Evolutionary conservation across 1,284 basidiomycete species (phyloP), one percentile per base, ranked within the genome.

Genomic region (Naganishia albida): DNA sequence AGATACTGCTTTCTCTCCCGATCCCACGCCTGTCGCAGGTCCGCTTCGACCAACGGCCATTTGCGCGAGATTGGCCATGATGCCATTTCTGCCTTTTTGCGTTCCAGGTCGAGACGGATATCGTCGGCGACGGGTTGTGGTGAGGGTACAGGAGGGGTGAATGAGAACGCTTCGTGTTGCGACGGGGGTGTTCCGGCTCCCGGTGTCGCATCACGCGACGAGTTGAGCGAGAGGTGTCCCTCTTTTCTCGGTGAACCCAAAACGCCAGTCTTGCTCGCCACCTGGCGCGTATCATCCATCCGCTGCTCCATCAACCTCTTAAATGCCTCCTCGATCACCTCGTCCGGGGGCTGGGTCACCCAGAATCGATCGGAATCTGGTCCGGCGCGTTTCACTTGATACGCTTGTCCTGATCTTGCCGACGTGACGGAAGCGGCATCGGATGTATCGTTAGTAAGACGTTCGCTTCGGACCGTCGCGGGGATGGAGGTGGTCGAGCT

Each of bases 221-320:
- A 60, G 16, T 38, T 50, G n/a, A 60, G 34, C 23, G 57, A 60
- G 15, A 39, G 34, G 25, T 60, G 57, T 15, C 57, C 57, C 10
- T 60, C 57, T 26, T 60, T 60, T 28, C 57, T 60, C 20, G 57
- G 57, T 18, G 57, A 60, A 40, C 34, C 26, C 23, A 48, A 23
- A 7, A 18, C 56, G 30, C 44, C 44, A 39, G 28, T 49, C 56
- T 59, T 59, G 18, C 26, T 48, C 7, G 57, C 20, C 18, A 60
- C 34, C 25, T 60, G 46, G 3, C 57, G 57, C 15, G 57, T 39
- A 40, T 60, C 57, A 28, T 60, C 57, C 57, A 60, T 60, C 34
- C 57, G 57, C 38, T 60, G 57, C 38, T 60, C 57, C 57, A 60
- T 60, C 46, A 60, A 18, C 43, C 57, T 30, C 46, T 60, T 60